These are phyloP conservation scores for Daldinia bambusicola DNA, from an alignment of 495 filamentous ascomycete species.

Conservation along the genomic window DNA sequence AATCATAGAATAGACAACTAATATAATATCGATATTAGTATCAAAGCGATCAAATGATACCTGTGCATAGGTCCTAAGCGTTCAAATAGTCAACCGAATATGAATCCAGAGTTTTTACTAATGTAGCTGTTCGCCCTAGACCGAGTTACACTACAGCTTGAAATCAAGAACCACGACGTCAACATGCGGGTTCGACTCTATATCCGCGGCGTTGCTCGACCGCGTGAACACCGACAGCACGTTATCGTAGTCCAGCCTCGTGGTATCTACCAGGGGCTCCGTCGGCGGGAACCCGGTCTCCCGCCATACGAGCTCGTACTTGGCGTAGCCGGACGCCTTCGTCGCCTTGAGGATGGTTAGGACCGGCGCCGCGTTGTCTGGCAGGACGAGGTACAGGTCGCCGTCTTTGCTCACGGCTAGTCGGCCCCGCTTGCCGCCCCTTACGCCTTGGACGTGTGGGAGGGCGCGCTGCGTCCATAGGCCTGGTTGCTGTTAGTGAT, in stretches of 20 bases:
- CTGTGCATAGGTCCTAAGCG: not conserved
- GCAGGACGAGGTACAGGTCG: slow-evolving; percentile 53
- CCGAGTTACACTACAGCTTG: slow-evolving; percentile 43
- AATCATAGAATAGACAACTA: slow-evolving; percentile 33
- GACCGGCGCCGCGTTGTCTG: slow-evolving; percentile 37
- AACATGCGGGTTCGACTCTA: slow-evolving; percentile 22
- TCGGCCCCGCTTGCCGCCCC: slow-evolving; percentile 50
- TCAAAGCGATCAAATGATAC: not conserved
- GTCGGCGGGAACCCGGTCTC: slow-evolving; percentile 45
- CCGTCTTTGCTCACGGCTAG: slow-evolving; percentile 50
- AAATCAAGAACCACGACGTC: slow-evolving; percentile 54
- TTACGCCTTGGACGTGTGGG: slow-evolving; percentile 41
- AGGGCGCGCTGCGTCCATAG: slow-evolving; percentile 47
- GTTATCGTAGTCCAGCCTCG: slow-evolving; percentile 49
- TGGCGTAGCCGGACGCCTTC: slow-evolving; percentile 39
- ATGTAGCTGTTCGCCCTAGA: not conserved
- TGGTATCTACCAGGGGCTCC: slow-evolving; percentile 54
- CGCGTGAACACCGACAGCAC: slow-evolving; percentile 53
- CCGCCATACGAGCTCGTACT: slow-evolving; percentile 51
- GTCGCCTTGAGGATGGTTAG: slow-evolving; percentile 50
- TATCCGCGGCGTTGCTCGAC: slow-evolving; percentile 14
- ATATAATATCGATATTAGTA: slow-evolving; percentile 11
- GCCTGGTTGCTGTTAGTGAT: slow-evolving; percentile 25
- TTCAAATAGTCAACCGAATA: not conserved
- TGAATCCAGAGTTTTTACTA: not conserved